A percentile compares a stretch with the other conserved stretches of the same genome.
phyloP scores from a whole-genome alignment of 108 stramenopile species.

The Bacterosira constricta region DNA sequence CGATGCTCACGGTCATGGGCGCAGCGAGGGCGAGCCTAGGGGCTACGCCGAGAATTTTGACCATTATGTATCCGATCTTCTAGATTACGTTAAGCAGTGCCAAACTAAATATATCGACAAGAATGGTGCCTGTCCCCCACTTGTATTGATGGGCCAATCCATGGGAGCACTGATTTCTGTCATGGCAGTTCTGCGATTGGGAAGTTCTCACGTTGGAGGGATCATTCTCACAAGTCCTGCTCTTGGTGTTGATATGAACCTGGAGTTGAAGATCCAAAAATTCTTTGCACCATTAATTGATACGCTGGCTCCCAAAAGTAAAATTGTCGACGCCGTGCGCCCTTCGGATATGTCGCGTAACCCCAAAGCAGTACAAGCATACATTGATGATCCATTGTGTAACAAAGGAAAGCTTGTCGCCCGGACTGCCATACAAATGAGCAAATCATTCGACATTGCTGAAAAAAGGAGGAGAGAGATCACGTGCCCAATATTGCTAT shows the following conservation, averaged over 20 bases:
- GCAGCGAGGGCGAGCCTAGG: slow-evolving; percentile 40
- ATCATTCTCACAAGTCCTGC: slow-evolving; percentile 38
- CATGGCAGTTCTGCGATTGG: slow-evolving; percentile 19
- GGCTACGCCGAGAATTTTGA: slow-evolving; percentile 43
- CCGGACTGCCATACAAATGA: slow-evolving; percentile 27
- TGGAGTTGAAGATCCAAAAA: slow-evolving; percentile 33
- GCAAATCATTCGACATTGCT: slow-evolving; percentile 23
- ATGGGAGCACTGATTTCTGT: slow-evolving; percentile 39
- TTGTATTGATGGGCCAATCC: slow-evolving; percentile 36
- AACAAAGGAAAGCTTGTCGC: slow-evolving; percentile 33
- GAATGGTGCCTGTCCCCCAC: slow-evolving; percentile 12
- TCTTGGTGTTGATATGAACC: slow-evolving; percentile 46
- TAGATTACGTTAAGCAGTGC: slow-evolving; percentile 13
- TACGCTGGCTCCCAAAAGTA: slow-evolving; percentile 22
- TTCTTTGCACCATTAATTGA: slow-evolving; percentile 38
- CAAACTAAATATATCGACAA: slow-evolving; percentile 18
- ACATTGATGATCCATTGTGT: slow-evolving; percentile 44
- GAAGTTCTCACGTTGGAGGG: slow-evolving; percentile 18
- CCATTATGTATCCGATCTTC: slow-evolving; percentile 32
- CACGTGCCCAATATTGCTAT: slow-evolving; percentile 20
- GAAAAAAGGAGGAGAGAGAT: slow-evolving; percentile 28
- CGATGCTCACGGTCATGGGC: slow-evolving; percentile 47
- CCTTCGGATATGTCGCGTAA: slow-evolving; percentile 41
- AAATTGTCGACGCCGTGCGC: slow-evolving; percentile 41
- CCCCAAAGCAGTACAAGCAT: slow-evolving; percentile 26